Evolutionary conservation across 805 yeast species (phyloP).

Genomic region (Scheffersomyces amazonensis): DNA sequence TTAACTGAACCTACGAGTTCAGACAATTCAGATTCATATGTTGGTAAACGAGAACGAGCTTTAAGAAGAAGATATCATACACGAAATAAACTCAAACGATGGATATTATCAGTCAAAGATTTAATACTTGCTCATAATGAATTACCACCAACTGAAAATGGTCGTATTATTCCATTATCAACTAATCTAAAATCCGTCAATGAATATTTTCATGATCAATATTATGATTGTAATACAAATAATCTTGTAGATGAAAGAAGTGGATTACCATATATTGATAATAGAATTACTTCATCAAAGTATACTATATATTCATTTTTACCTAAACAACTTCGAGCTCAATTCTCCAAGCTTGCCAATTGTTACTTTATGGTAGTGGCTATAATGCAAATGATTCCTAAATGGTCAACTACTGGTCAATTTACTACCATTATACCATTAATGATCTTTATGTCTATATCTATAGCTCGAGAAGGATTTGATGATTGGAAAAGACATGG

Average conservation of each 20-base stretch:
- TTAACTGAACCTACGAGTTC: conserved; percentile 12
- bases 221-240: conserved; percentile 16
- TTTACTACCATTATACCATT: conserved; percentile 92
- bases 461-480: conserved; percentile 89
- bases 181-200: conserved; percentile 37
- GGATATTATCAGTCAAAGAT: conserved; percentile 22
- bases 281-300: conserved; percentile 80
- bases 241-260: conserved; percentile 69
- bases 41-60: conserved; percentile 12
- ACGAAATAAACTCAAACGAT: conserved; percentile 9
- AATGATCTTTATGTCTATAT: conserved; percentile 78
- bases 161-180: conserved; percentile 72
- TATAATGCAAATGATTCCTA: conserved; percentile 90
- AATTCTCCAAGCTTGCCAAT: conserved; percentile 90
- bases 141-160: conserved; percentile 57
- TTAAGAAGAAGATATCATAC: conserved; percentile 11
- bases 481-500: conserved; percentile 89
- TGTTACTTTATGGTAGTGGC: conserved; percentile 87
- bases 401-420: conserved; percentile 97
- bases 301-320: conserved; percentile 78
- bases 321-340: conserved; percentile 87
- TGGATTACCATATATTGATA: conserved; percentile 56
- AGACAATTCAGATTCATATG: conserved; percentile 12
- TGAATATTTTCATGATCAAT: conserved; percentile 24
- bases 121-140: conserved; percentile 45